Evolutionary conservation across 139 green algal genomes (phyloP), one percentile per base, ranked within the genome.

Genomic region (Astrephomene gubernaculifera): DNA sequence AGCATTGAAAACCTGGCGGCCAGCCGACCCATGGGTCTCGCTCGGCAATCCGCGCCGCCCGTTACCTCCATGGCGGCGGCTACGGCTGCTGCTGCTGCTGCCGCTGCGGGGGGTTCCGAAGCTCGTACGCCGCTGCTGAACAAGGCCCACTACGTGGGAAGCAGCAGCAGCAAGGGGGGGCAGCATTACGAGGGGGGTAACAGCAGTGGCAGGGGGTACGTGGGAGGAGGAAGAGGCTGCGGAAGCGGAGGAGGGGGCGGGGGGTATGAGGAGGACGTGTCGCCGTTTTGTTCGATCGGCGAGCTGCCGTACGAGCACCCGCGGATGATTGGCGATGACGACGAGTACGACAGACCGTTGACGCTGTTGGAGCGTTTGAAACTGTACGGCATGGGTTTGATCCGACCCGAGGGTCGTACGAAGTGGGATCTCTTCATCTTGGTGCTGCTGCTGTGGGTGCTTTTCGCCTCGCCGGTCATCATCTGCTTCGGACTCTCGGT

Each of bases 361-460:
- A 68, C 45, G 25, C 45, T 76, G 49, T 0, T 22, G n/a, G 82
- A 84, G 29, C 54, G 65, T 31, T 17, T 81, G 24, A 33, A 68
- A 41, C 82, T 88, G 54, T 83, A 85, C 29, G 10, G 29, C 2
- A 36, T 44, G 33, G 86, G 86, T 5, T 52, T 90, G 8, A 88
- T 92, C 70, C 73, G 71, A 7, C 89, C 86, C 29, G 86, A 92
- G 68, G 85, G 74, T 4, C 74, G 82, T 29, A 86, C 68, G 49
- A 81, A 80, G 35, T 92, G 89, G 89, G 89, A 92, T 83, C 45
- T 91, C n/a, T 85, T 84, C 71, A 89, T 92, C 27, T 53, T 90
- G 79, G 10, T 86, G 43, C 82, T 91, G 78, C 82, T 92, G 69
- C 33, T 87, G 25, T 92, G 85, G 85, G 87, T 91, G 67, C 88